Evolutionary conservation across 257 asterid genomes (phyloP).

Genomic region (Ophiorrhiza pumila): DNA sequence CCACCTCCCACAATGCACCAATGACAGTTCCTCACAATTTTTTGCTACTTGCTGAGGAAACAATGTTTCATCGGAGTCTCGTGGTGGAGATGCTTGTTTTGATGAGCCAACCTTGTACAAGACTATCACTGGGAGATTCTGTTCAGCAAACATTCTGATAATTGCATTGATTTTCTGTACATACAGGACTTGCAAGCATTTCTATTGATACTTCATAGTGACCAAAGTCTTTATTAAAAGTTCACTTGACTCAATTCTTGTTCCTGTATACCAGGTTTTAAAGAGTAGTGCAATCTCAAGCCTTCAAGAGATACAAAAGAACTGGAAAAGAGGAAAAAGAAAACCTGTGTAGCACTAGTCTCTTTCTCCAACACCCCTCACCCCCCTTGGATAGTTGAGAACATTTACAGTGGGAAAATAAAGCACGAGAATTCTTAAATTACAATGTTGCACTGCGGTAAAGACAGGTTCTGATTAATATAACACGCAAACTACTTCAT

Average conservation of each 20-base stretch:
- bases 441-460: not conserved
- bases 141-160: slow-evolving; percentile 3
- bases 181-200: slow-evolving; percentile 3
- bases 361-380: no score
- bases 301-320: not conserved
- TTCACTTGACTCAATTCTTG: not conserved
- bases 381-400: no score
- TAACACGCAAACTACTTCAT: not conserved
- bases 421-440: not conserved
- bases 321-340: not conserved
- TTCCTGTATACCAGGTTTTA: not conserved
- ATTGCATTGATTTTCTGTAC: slow-evolving; percentile 11
- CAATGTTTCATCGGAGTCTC: not conserved
- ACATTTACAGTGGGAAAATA: no score
- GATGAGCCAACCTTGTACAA: not conserved
- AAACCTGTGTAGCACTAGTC: not conserved
- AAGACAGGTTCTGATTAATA: not conserved
- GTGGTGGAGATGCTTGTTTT: not conserved
- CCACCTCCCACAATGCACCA: slow-evolving; percentile 58
- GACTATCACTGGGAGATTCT: not conserved
- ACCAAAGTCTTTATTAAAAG: not conserved
- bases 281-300: not conserved
- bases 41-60: not conserved
- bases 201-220: not conserved
- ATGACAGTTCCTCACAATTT: slow-evolving; percentile 13